A percentile compares a stretch with the other conserved stretches of the same genome.
Evolutionary conservation across 163 green algal genomes (phyloP).

Genomic region (Scenedesmus sp.): DNA sequence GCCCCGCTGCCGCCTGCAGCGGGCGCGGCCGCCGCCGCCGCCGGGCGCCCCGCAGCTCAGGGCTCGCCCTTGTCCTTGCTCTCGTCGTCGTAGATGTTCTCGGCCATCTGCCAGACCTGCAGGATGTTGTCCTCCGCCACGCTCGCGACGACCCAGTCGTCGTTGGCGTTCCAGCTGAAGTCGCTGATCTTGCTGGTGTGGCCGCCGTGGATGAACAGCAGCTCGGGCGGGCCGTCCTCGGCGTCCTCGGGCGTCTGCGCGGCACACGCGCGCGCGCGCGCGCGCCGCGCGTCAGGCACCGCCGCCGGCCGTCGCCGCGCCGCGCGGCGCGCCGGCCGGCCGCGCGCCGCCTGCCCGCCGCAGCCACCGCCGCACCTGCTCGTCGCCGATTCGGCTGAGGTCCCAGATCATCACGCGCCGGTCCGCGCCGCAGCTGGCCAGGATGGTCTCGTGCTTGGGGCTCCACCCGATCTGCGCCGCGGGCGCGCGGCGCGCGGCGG

Average conservation of each 20-base stretch:
- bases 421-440: constrained; percentile 95
- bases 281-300: no score
- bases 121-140: constrained; percentile 99
- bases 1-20: not conserved
- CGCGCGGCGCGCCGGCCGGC: no score
- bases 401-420: constrained; percentile 98
- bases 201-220: constrained; percentile 99
- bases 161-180: constrained; percentile 95
- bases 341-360: not conserved
- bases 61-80: constrained; percentile 40
- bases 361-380: constrained; percentile 73
- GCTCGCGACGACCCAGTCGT: constrained; percentile 96
- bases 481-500: no score
- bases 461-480: constrained; percentile 92
- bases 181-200: constrained; percentile 97
- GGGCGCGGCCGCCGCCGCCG: not conserved
- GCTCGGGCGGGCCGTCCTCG: constrained; percentile 97
- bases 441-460: constrained; percentile 95
- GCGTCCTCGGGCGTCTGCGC: constrained; percentile 91
- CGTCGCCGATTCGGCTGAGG: constrained; percentile 93
- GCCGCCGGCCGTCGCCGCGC: no score
- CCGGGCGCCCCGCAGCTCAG: constrained; percentile 2
- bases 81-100: constrained; percentile 45
- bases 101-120: constrained; percentile 70
- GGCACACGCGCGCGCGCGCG: no score